Evolutionary conservation across 345 rosid genomes (phyloP).

Genomic region (Eucalyptus polyanthemos): DNA sequence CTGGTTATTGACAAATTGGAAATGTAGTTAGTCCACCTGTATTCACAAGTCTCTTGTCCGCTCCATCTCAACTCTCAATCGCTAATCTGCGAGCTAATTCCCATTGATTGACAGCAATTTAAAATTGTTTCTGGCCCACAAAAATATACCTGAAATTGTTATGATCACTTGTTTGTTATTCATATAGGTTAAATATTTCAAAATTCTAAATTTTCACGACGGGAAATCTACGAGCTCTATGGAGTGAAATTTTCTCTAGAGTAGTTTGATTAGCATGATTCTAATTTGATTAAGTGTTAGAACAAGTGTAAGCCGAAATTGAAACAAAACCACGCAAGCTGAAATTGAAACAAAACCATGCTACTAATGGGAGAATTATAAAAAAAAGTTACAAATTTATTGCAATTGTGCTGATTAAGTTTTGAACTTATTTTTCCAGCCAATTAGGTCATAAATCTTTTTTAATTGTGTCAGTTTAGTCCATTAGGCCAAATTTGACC

Average conservation of each 20-base stretch:
- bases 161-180: neutral
- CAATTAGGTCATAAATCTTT: no score
- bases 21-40: neutral
- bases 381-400: no score
- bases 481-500: no score
- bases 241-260: neutral
- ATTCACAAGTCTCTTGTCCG: neutral
- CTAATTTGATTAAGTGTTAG: neutral
- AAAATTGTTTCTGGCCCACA: neutral
- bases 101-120: neutral
- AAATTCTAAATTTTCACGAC: neutral
- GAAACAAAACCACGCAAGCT: no score
- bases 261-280: neutral
- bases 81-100: neutral
- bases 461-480: fast-evolving
- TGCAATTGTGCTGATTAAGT: no score
- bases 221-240: neutral
- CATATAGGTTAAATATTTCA: neutral
- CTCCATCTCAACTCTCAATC: neutral
- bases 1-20: neutral
- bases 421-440: fast-evolving
- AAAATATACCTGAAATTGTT: neutral
- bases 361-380: neutral
- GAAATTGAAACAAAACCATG: neutral
- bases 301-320: neutral